Evolutionary conservation across 805 yeast species (phyloP).

Genomic region (Lachancea sp.): DNA sequence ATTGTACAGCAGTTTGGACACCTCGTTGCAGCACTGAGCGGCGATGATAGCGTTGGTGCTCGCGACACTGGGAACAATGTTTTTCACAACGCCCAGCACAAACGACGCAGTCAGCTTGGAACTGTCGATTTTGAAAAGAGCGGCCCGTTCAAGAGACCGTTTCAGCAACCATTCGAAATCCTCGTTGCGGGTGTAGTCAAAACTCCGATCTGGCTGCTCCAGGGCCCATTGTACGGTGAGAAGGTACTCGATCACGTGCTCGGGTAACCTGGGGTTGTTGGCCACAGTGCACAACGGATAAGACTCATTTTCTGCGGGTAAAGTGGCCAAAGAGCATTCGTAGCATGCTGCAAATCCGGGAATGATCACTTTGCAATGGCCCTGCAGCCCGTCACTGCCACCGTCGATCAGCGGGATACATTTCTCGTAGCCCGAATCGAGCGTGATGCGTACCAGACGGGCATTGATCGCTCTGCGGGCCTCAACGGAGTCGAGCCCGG

Average conservation of each 20-base stretch:
- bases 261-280: constrained; percentile 88
- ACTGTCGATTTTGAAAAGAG: constrained; percentile 51
- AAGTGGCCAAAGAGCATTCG: constrained; percentile 80
- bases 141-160: constrained; percentile 53
- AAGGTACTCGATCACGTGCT: constrained; percentile 92
- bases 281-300: constrained; percentile 93
- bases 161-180: constrained; percentile 60
- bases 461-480: constrained; percentile 89
- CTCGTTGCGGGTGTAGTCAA: constrained; percentile 63
- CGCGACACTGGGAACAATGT: constrained; percentile 90
- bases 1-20: constrained; percentile 69
- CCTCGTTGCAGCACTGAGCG: constrained; percentile 82
- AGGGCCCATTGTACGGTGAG: constrained; percentile 68
- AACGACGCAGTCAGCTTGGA: constrained; percentile 62
- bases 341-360: constrained; percentile 87
- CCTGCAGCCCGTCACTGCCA: constrained; percentile 91
- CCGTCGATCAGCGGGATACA: constrained; percentile 79
- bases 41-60: constrained; percentile 91
- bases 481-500: constrained; percentile 85
- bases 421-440: constrained; percentile 40
- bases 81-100: constrained; percentile 82
- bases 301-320: constrained; percentile 52
- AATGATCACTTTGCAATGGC: constrained; percentile 80
- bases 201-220: constrained; percentile 37
- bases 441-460: constrained; percentile 58